These are phyloP conservation scores for Rhodotorula sp. DNA, from an alignment of 1,284 basidiomycete species.

Conservation along the genomic window DNA sequence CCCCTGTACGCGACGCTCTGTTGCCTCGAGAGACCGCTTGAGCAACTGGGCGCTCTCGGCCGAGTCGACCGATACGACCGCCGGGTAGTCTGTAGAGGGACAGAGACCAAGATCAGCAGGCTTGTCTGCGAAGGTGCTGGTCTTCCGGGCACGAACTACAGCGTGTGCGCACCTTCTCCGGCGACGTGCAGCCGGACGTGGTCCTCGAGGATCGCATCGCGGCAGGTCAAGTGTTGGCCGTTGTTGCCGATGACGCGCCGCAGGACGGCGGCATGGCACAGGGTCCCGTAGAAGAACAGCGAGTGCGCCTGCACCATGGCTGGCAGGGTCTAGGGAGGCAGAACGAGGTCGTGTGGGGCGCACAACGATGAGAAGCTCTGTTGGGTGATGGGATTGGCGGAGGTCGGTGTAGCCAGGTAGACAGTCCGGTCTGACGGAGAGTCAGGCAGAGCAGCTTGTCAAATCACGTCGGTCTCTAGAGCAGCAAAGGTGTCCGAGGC, in stretches of 20 bases:
- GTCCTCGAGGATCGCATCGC: slow-evolving; percentile 63
- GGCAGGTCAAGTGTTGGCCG: slow-evolving; percentile 58
- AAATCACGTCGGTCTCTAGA: no score
- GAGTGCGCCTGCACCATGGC: slow-evolving; percentile 35
- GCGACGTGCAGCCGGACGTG: slow-evolving; percentile 71
- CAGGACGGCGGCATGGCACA: slow-evolving; percentile 70
- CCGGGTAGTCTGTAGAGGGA: slow-evolving; percentile 67
- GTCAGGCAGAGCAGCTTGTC: neutral
- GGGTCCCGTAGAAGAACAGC: slow-evolving; percentile 84
- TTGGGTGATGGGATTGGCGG: neutral
- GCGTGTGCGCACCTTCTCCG: slow-evolving; percentile 21
- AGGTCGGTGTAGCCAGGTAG: neutral
- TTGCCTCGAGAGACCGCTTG: slow-evolving; percentile 52
- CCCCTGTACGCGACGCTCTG: slow-evolving; percentile 64
- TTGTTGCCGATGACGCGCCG: slow-evolving; percentile 63
- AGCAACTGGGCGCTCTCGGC: slow-evolving; percentile 50
- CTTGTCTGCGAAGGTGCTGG: no score
- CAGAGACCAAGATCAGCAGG: no score
- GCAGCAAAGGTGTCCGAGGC: no score
- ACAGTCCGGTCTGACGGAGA: no score
- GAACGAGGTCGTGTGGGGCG: no score
- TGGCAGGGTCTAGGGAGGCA: no score
- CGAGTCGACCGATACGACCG: slow-evolving; percentile 60
- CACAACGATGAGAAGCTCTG: no score
- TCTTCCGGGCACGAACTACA: neutral